Evolutionary conservation across 805 yeast genomes (phyloP), one percentile per base, ranked within the genome.

Genomic region (Lachancea sp.): DNA sequence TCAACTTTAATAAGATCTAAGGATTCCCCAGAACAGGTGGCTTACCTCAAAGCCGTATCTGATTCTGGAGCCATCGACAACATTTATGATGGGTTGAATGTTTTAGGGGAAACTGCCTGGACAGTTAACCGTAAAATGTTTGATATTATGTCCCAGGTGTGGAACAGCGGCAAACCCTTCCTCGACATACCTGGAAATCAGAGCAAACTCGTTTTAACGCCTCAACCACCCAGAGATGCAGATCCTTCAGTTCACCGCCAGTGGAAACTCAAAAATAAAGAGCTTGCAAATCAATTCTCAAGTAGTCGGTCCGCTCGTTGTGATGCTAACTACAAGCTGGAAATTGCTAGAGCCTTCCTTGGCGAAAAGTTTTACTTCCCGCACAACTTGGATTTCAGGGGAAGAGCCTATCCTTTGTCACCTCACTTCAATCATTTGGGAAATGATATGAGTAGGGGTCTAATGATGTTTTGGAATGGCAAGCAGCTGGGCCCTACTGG

Each of bases 311-410:
- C 97, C 0, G 83, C 81, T 58, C 77, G 98, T 61, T 92, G 98
- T 67, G 97, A 89, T 62, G 72, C 85, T 47, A 90, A 92, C 60
- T 92, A 92, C 61, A 92, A 87, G 60, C 65, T 92, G 38, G 98
- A 92, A 61, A 87, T 92, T 56, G 97, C 98, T 0, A 74, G 97
- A 48, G 96, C 96, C 0, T 87, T 82, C 62, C 64, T 83, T 19
- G 94, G 94, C 18, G 92, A 83, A 58, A 72, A 72, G 50, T 74
- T 83, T 51, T 83, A 73, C 55, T 83, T 83, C 67, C 92, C 94
- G 7, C 90, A 84, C 56, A 82, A 82, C 47, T 64, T 83, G 42
- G 94, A 83, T 60, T 83, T 83, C 54, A 74, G 94, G 64, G 94
- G 94, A 6, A 74, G 94, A 61, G 87, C 90, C 2, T 83, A 83